Evolutionary conservation across 352 stramenopile genomes (phyloP).

Genomic region (Phytophthora cryptogea): DNA sequence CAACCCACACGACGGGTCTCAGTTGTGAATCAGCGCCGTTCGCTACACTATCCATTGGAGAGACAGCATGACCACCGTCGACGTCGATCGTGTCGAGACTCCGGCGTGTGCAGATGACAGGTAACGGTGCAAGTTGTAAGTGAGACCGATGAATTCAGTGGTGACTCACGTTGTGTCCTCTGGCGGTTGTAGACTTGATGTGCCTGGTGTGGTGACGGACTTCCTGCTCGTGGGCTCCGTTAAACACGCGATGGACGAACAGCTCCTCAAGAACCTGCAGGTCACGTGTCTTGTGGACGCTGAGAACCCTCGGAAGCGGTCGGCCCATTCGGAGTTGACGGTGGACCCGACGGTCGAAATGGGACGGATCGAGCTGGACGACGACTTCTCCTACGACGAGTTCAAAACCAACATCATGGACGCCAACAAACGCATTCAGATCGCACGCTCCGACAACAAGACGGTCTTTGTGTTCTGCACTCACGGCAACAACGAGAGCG

Average conservation of each 20-base stretch:
- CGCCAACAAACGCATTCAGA: constrained; percentile 55
- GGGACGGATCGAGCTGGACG: constrained; percentile 61
- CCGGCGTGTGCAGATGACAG: constrained; percentile 23
- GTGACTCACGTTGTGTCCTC: background rate
- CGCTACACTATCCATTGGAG: constrained; percentile 16
- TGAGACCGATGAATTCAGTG: background rate
- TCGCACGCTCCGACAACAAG: constrained; percentile 40
- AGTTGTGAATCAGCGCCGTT: constrained; percentile 25
- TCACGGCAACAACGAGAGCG: constrained; percentile 73
- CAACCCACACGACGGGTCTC: background rate
- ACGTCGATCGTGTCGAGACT: constrained; percentile 15
- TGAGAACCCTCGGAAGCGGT: constrained; percentile 69
- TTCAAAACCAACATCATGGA: constrained; percentile 49
- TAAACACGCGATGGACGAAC: constrained; percentile 55
- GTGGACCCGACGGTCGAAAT: constrained; percentile 35
- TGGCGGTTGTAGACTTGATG: constrained; percentile 46
- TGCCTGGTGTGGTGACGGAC: constrained; percentile 61
- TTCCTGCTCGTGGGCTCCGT: constrained; percentile 66
- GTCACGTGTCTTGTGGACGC: constrained; percentile 57
- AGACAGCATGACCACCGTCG: constrained; percentile 28
- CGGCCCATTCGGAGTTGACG: constrained; percentile 14
- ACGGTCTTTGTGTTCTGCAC: constrained; percentile 78
- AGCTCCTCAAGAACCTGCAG: constrained; percentile 60
- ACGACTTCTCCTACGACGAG: constrained; percentile 63
- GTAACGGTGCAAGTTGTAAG: constrained; percentile 1